Evolutionary conservation across 495 filamentous ascomycete genomes (phyloP), one percentile per base, ranked within the genome.

Genomic region (Neurospora tetrasperma): DNA sequence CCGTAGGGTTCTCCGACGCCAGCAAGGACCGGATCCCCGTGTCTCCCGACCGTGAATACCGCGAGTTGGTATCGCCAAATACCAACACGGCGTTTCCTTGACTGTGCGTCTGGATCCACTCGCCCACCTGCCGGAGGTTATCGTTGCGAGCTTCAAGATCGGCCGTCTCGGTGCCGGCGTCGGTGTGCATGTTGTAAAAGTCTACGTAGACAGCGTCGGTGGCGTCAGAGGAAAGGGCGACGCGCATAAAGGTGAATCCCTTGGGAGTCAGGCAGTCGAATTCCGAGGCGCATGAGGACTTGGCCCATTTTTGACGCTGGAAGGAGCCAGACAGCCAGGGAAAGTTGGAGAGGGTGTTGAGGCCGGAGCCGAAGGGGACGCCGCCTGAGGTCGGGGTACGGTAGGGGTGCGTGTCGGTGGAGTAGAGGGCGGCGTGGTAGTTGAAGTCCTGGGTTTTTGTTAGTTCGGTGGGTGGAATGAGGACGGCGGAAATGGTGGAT

Each of bases 181-280:
- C 89, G 4, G 89, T 79, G 77, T 91, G 89, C 10, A 90, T 71
- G 75, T 91, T 90, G 77, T 90, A 90, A 5, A 86, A 81, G 74
- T 90, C 88, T 31, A 87, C 78, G 72, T 86, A 89, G 0, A 81
- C 82, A 9, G 81, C 82, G 1, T 70, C 18, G 3, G 75, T 68
- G 27, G 27, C 27, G 27, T 31, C 27, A 31, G 27, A 31, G 2
- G 27, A 31, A 2, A 79, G 42, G 20, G 71, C 69, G 4, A 83
- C 77, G 9, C 87, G 84, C 88, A 89, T 89, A 69, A 87, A 87
- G 0, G 88, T 88, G 75, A 88, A 89, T 4, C 89, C 89, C 77
- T 91, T 91, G 14, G 89, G 89, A 10, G 88, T 90, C 46, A 90
- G 77, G 75, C 89, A 91, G 74, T 91, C 89, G 5, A 74, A 69